Conservation (phyloP, 2,329 filamentous ascomycete genomes). For the Laburnicola sp. region DNA sequence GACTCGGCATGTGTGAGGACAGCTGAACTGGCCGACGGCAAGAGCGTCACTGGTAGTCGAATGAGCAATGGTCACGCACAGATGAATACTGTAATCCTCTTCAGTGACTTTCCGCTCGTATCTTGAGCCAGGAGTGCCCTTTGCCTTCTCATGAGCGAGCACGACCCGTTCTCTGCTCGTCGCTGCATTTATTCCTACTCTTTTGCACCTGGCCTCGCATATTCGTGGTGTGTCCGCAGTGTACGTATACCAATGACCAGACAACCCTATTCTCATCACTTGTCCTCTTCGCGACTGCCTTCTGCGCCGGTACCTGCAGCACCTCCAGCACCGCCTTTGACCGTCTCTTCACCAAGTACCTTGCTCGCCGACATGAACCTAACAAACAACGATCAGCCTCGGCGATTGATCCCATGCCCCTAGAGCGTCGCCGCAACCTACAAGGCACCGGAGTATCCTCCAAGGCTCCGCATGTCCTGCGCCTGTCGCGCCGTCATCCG, state of each 20-base stretch:
- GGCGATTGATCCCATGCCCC: not conserved
- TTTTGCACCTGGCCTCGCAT: not conserved
- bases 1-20: constrained; percentile 10
- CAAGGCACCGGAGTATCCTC: constrained; percentile 89
- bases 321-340: constrained; percentile 38
- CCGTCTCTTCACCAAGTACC: constrained; percentile 84
- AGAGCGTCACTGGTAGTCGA: not conserved
- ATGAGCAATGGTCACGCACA: not conserved
- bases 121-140: not conserved
- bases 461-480: constrained; percentile 84
- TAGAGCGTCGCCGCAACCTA: constrained; percentile 53
- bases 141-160: not conserved
- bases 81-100: not conserved
- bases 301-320: constrained; percentile 24
- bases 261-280: constrained; percentile 13
- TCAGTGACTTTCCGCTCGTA: no score
- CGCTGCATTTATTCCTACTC: no score
- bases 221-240: not conserved
- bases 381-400: not conserved
- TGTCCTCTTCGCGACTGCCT: constrained; percentile 22
- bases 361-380: constrained; percentile 97
- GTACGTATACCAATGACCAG: not conserved
- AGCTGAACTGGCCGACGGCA: constrained; percentile 21
- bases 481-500: constrained; percentile 97
- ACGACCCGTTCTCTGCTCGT: not conserved